Evolutionary conservation across 2,329 filamentous ascomycete genomes (phyloP).

Genomic region (Thielaviopsis populi): DNA sequence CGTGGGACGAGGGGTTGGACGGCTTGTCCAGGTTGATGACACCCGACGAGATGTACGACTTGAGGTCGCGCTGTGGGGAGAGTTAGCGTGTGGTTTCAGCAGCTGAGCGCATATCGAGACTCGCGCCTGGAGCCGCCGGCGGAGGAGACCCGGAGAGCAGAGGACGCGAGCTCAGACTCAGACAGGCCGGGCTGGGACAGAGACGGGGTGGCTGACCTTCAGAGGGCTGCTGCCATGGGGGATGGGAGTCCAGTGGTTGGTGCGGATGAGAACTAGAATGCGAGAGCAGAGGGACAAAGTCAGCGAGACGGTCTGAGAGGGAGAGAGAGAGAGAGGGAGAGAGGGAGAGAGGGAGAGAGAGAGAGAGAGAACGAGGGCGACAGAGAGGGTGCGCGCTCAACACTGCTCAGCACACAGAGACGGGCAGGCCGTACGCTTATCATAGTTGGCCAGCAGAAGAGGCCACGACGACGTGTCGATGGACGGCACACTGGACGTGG

Average conservation of each 20-base stretch:
- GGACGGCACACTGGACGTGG: slow-evolving; percentile 61
- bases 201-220: slow-evolving; percentile 29
- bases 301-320: slow-evolving; percentile 17
- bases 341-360: no score
- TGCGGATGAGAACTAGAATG: slow-evolving; percentile 69
- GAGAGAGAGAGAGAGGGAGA: no score
- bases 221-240: slow-evolving; percentile 81
- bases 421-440: slow-evolving; percentile 49
- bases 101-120: neutral
- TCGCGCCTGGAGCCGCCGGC: neutral
- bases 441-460: slow-evolving; percentile 89
- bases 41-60: slow-evolving; percentile 91
- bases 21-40: slow-evolving; percentile 85
- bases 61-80: slow-evolving; percentile 55
- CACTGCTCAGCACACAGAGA: no score
- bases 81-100: neutral
- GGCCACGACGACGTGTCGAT: slow-evolving; percentile 86
- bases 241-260: slow-evolving; percentile 93
- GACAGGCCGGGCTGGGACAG: no score
- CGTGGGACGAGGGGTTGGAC: slow-evolving; percentile 93
- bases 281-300: slow-evolving; percentile 16
- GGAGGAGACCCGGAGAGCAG: no score
- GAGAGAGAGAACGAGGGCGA: no score
- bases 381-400: neutral
- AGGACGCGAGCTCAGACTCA: no score